phyloP scores from a whole-genome alignment of 2,329 filamentous ascomycete genomes.

The Fusarium bulbicola region DNA sequence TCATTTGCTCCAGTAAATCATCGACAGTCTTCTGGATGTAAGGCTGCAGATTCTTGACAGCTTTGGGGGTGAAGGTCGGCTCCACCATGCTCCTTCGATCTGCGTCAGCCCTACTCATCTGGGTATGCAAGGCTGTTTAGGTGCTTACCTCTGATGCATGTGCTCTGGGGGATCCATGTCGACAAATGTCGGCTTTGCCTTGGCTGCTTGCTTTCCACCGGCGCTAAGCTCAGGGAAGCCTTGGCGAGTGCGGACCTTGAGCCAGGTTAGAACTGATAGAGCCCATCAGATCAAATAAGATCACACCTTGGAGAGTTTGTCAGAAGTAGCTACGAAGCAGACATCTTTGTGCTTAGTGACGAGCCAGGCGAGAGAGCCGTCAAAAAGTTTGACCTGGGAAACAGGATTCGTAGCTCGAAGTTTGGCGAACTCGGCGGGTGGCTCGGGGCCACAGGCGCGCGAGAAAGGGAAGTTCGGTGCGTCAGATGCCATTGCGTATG shows the following conservation, averaged over 20 bases:
- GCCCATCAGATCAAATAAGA: too few species aligned
- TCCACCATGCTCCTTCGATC: conserved; percentile 55
- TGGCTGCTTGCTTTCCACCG: conserved; percentile 58
- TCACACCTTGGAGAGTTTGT: conserved; percentile 57
- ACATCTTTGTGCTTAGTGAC: conserved; percentile 59
- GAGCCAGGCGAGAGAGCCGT: conserved; percentile 58
- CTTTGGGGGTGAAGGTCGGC: conserved; percentile 51
- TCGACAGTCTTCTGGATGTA: conserved; percentile 58
- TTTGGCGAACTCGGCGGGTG: conserved; percentile 54
- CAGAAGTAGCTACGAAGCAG: conserved; percentile 53
- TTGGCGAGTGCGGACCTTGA: conserved; percentile 50
- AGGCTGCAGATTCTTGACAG: conserved; percentile 52
- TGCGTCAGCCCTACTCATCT: not conserved
- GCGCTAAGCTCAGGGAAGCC: conserved; percentile 59
- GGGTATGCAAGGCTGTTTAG: too few species aligned
- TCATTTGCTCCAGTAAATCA: conserved; percentile 52
- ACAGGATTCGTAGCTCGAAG: conserved; percentile 55
- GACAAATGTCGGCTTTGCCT: conserved; percentile 59
- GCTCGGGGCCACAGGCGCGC: conserved; percentile 43
- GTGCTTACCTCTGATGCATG: conserved; percentile 52
- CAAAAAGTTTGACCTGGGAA: conserved; percentile 56
- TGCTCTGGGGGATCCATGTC: conserved; percentile 61
- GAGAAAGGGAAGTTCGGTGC: conserved; percentile 31
- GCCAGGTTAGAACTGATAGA: not conserved
- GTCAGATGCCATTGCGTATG: not conserved